Base-by-base conservation (phyloP, 805 yeast genomes). In the Teunomyces gatunensis region DNA sequence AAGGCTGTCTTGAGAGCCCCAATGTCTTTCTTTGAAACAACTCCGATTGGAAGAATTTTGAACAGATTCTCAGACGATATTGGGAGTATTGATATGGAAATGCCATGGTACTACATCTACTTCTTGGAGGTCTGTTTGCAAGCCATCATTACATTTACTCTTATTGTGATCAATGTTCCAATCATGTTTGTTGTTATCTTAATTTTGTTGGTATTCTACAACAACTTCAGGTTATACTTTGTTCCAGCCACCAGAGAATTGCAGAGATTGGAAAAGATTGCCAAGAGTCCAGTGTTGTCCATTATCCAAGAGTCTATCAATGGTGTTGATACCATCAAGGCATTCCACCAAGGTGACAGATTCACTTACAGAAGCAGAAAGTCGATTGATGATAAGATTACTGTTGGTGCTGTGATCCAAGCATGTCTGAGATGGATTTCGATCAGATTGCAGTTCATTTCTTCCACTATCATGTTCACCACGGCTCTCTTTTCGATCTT, bases 281-380 rank as follows among this genome's bases (percentile, higher is more conserved):
- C 92, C 4, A 77, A 80, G 57, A 80, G 88, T 47, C 96, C 96
- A 2, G 81, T 89, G 13, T 86, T 79, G 69, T 86, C 96, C 0
- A 89, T 86, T 54, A 75, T 90, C 52, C 91, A 87, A 60, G 97
- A 90, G 59, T 83, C 90, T 2, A 67, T 90, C 42, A 77, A 76
- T 28, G 97, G 97, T 10, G 79, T 85, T 18, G 81, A 82, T 42
- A 90, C 95, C 0, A 83, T 90, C 47, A 74, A 85, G 41, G 96
- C 96, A 0, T 91, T 78, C 58, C 71, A 75, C n/a, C 95, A 89
- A 53, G 65, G 65, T 23, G 74, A 71, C 4, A 73, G 95, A 48
- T 90, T 89, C 65, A 68, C 71, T 20, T 77, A 64, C 58, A 73
- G 80, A 48, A 85, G 84, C 60, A 62, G 67, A 29, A 67, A 73